phyloP scores from a whole-genome alignment of 2,329 filamentous ascomycete genomes.

The Aspergillus cejpii region DNA sequence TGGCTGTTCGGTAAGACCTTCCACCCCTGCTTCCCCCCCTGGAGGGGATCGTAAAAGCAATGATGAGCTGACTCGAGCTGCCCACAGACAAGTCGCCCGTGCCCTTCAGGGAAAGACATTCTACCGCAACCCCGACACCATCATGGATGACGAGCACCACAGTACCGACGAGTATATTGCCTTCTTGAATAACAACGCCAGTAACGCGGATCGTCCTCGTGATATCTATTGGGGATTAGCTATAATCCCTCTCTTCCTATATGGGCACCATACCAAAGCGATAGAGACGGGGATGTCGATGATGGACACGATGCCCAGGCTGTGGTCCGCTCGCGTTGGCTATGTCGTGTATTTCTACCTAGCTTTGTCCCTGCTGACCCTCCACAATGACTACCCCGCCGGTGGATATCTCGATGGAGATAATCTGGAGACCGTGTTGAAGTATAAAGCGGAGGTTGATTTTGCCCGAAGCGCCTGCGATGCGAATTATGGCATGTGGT shows the following conservation, averaged over 20 bases:
- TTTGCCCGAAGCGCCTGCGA: conserved; percentile 49
- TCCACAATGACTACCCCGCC: conserved; percentile 40
- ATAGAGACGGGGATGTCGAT: conserved; percentile 40
- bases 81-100: conserved; percentile 46
- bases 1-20: conserved; percentile 40
- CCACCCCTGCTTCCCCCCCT: neutral
- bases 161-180: conserved; percentile 45
- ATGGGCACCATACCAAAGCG: conserved; percentile 42
- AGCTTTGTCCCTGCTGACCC: conserved; percentile 38
- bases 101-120: conserved; percentile 58
- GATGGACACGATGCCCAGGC: conserved; percentile 36
- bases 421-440: conserved; percentile 44
- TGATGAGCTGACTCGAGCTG: conserved; percentile 4
- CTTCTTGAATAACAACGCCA: conserved; percentile 40
- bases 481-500: conserved; percentile 55
- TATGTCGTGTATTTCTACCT: conserved; percentile 44
- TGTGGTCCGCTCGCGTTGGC: conserved; percentile 43
- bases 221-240: conserved; percentile 51
- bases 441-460: conserved; percentile 49
- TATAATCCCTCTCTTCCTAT: conserved; percentile 44
- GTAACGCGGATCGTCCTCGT: conserved; percentile 47
- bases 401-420: conserved; percentile 39
- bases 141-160: conserved; percentile 53
- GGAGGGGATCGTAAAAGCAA: neutral
- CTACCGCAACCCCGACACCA: conserved; percentile 39